Conservation (phyloP, 1,284 basidiomycete genomes). For the Ganoderma leucocontextum region DNA sequence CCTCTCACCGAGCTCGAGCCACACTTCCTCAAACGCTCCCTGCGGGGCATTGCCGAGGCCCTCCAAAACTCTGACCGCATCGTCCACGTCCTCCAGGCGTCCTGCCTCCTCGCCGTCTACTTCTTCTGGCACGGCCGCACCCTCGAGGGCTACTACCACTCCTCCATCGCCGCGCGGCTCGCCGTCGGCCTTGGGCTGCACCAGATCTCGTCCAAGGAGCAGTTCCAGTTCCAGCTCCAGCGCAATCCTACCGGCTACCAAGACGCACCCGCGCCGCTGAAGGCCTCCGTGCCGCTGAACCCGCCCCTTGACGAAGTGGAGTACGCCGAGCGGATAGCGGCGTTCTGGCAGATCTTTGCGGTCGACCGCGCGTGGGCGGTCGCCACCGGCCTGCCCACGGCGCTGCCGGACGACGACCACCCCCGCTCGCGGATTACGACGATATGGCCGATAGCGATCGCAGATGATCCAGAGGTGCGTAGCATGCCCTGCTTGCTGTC, state of each 20-base stretch:
- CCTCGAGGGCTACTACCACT: conserved; percentile 68
- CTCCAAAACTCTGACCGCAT: conserved; percentile 62
- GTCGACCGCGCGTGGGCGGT: conserved; percentile 67
- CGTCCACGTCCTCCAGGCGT: conserved; percentile 65
- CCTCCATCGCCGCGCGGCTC: conserved; percentile 63
- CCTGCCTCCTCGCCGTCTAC: conserved; percentile 65
- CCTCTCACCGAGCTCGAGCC: conserved; percentile 53
- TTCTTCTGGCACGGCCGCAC: conserved; percentile 63
- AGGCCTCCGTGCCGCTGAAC: conserved; percentile 45
- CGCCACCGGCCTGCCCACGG: conserved; percentile 59
- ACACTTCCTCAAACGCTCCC: conserved; percentile 55
- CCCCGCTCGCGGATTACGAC: conserved; percentile 59
- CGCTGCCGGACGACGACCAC: conserved; percentile 59
- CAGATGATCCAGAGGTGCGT: conserved; percentile 30
- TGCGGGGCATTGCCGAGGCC: conserved; percentile 57
- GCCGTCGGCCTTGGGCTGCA: conserved; percentile 63
- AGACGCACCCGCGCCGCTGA: conserved; percentile 29
- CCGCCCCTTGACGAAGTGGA: conserved; percentile 51
- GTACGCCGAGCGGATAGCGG: conserved; percentile 55
- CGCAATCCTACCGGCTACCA: conserved; percentile 33
- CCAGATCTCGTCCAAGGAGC: conserved; percentile 51
- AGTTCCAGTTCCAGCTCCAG: conserved; percentile 31
- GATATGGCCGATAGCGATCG: conserved; percentile 54
- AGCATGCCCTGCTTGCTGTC: not conserved
- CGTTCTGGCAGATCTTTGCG: conserved; percentile 70